These are phyloP conservation scores for Pseudonitzschia pungens DNA, from an alignment of 108 stramenopile species.

Conservation along the genomic window DNA sequence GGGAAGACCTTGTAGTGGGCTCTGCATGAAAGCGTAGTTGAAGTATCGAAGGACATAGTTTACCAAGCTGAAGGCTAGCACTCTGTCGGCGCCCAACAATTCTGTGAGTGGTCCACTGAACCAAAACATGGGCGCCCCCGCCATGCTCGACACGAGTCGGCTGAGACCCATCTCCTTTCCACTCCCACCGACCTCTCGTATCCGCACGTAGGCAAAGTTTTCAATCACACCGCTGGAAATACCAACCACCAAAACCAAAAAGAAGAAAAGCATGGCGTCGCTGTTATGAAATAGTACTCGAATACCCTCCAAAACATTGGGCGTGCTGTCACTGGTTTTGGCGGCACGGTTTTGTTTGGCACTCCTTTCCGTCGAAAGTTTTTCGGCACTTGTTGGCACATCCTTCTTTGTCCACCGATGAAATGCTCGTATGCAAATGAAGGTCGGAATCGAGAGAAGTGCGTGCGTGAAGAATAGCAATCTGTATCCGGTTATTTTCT, in stretches of 20 bases:
- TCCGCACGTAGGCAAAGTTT: constrained; percentile 95
- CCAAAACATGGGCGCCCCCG: constrained; percentile 92
- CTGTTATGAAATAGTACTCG: constrained; percentile 68
- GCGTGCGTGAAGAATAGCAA: constrained; percentile 73
- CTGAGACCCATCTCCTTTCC: constrained; percentile 88
- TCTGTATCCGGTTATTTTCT: constrained; percentile 67
- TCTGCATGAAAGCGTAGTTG: constrained; percentile 86
- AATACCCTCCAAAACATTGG: constrained; percentile 68
- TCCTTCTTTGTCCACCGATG: constrained; percentile 42
- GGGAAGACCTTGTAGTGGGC: constrained; percentile 87
- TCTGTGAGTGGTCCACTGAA: constrained; percentile 80
- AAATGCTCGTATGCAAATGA: constrained; percentile 68
- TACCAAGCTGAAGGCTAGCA: constrained; percentile 75
- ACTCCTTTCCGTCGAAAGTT: background rate
- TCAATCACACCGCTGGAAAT: constrained; percentile 91
- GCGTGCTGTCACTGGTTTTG: constrained; percentile 20
- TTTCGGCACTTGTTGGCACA: constrained; percentile 6
- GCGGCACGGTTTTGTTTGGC: constrained; percentile 20
- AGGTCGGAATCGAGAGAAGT: constrained; percentile 66
- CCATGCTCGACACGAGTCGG: constrained; percentile 82
- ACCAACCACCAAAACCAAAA: constrained; percentile 85
- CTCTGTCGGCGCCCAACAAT: constrained; percentile 78
- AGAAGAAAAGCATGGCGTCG: constrained; percentile 90
- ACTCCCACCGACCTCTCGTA: constrained; percentile 87
- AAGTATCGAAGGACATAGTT: constrained; percentile 86